phyloP scores from a whole-genome alignment of 306 rosid species.

The Citrullus colocynthis region DNA sequence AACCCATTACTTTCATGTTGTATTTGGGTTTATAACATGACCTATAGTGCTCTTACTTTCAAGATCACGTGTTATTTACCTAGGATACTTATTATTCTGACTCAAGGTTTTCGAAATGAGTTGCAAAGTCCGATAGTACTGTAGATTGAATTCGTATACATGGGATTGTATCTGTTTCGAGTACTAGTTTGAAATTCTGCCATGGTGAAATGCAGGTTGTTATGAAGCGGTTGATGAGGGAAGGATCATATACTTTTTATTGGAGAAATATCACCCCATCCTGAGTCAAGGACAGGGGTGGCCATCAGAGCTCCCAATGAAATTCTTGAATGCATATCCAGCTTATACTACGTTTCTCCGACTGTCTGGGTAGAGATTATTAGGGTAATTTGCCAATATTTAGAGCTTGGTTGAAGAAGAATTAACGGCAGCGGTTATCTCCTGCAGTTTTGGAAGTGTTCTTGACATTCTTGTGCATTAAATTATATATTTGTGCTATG shows the following conservation, averaged over 20 bases:
- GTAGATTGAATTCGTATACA: neutral
- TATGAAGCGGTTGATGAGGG: slow-evolving; percentile 42
- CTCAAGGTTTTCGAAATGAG: neutral
- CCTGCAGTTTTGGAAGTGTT: neutral
- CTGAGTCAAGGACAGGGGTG: slow-evolving; percentile 32
- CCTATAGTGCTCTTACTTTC: neutral
- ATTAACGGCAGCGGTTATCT: neutral
- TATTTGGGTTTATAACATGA: neutral
- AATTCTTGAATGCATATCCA: slow-evolving; percentile 47
- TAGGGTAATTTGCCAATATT: neutral
- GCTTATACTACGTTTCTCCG: slow-evolving; percentile 29
- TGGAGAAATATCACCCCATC: slow-evolving; percentile 37
- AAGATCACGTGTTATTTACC: neutral
- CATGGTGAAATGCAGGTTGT: slow-evolving; percentile 37
- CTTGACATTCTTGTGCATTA: neutral
- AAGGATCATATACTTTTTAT: slow-evolving; percentile 24
- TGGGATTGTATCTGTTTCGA: slow-evolving; percentile 6
- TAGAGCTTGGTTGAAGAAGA: neutral
- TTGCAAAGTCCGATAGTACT: neutral
- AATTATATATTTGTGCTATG: neutral
- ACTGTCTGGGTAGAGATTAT: slow-evolving; percentile 14
- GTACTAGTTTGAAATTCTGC: slow-evolving; percentile 5
- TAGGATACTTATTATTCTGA: neutral
- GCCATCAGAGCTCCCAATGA: slow-evolving; percentile 25
- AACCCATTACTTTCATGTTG: neutral